A percentile compares a stretch with the other conserved stretches of the same genome.
These are phyloP conservation scores for Mortierella sp. DNA, from an alignment of 371 early-diverging fungal genomes.

Conservation along the genomic window DNA sequence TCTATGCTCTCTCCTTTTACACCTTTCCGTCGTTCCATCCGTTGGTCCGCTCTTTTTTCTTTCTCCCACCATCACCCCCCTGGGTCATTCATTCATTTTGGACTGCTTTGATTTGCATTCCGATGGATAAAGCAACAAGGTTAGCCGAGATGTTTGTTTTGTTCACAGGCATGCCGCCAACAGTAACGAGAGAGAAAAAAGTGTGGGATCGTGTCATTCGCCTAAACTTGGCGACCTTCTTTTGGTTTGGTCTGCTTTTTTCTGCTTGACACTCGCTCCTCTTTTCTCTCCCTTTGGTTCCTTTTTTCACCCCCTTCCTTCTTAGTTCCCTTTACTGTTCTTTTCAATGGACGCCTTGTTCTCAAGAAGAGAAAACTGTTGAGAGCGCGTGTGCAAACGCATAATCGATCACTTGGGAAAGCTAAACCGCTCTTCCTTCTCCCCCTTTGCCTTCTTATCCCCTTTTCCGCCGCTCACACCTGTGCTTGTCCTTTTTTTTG, in stretches of 20 bases:
- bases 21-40: neutral
- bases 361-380: neutral
- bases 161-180: neutral
- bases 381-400: conserved; percentile 1
- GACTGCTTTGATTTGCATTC: neutral
- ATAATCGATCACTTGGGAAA: neutral
- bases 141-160: neutral
- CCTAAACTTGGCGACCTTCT: neutral
- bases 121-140: neutral
- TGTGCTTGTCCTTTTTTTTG: conserved; percentile 10
- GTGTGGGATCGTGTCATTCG: neutral
- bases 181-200: too few relatives aligned
- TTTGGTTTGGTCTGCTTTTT: neutral
- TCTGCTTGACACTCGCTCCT: neutral
- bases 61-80: neutral
- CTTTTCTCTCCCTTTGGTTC: neutral
- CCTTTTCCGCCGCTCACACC: neutral
- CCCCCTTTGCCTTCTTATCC: neutral
- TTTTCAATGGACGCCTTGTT: neutral
- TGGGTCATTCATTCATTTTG: conserved; percentile 1
- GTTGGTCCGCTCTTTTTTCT: neutral
- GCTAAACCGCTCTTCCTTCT: neutral
- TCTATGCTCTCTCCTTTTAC: neutral
- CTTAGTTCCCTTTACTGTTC: neutral
- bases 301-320: neutral